Evolutionary conservation across 495 filamentous ascomycete genomes (phyloP).

Genomic region (Extremus antarcticus): DNA sequence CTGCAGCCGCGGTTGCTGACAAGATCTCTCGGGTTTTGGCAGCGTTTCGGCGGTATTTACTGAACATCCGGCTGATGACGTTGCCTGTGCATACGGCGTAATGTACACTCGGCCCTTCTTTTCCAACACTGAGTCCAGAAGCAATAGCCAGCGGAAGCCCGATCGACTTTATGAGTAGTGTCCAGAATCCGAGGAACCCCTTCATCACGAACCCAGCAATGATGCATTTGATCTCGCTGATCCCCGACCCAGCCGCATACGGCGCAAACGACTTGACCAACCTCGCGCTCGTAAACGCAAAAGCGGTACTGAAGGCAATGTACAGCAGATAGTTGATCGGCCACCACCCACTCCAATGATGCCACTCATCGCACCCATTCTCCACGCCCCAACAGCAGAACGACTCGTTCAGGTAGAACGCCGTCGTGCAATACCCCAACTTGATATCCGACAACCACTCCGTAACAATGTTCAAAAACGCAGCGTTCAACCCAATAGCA

Average conservation of each 20-base stretch:
- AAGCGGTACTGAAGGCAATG: slow-evolving; percentile 71
- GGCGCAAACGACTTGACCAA: slow-evolving; percentile 91
- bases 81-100: slow-evolving; percentile 97
- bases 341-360: slow-evolving; percentile 70
- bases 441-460: slow-evolving; percentile 97
- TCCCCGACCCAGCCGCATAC: slow-evolving; percentile 93
- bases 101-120: slow-evolving; percentile 95
- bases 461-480: slow-evolving; percentile 87
- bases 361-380: slow-evolving; percentile 81
- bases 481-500: slow-evolving; percentile 87
- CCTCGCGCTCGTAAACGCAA: slow-evolving; percentile 70
- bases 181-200: slow-evolving; percentile 88
- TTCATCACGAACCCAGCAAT: slow-evolving; percentile 99
- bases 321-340: slow-evolving; percentile 81
- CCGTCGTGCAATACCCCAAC: slow-evolving; percentile 83
- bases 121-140: slow-evolving; percentile 89
- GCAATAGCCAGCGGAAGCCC: slow-evolving; percentile 85
- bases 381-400: slow-evolving; percentile 99
- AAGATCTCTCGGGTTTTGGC: slow-evolving; percentile 92
- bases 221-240: slow-evolving; percentile 99
- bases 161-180: slow-evolving; percentile 86
- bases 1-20: slow-evolving; percentile 86
- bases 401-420: slow-evolving; percentile 93
- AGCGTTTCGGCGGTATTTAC: slow-evolving; percentile 86
- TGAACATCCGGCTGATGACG: slow-evolving; percentile 86